Percentiles rank a stretch among this genome's conserved stretches.
These are phyloP conservation scores for Miscanthus sacchariflorus DNA, from an alignment of 202 grass and related monocot species.

Conservation along the genomic window DNA sequence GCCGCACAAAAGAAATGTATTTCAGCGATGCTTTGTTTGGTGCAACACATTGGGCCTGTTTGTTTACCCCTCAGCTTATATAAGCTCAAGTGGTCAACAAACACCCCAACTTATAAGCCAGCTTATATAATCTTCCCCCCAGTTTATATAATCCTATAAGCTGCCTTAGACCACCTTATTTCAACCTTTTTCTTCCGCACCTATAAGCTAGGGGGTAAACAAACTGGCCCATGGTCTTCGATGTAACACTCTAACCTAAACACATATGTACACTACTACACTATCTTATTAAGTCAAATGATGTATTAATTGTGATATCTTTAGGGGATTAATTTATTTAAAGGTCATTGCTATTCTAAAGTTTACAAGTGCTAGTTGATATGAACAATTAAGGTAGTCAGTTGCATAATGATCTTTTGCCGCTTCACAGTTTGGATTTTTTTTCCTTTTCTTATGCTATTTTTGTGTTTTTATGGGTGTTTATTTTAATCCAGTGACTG, in stretches of 20 bases:
- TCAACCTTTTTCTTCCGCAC: not conserved
- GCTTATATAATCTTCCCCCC: not conserved
- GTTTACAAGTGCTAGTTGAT: not conserved
- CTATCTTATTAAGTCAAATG: not conserved
- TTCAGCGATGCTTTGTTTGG: not conserved
- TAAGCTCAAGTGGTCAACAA: not conserved
- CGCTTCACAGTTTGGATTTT: conserved; percentile 30
- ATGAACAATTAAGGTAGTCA: conserved; percentile 5
- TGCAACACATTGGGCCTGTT: not conserved
- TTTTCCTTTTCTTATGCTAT: not conserved
- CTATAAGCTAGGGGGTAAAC: not conserved
- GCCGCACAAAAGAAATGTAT: not conserved
- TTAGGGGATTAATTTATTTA: conserved; percentile 31
- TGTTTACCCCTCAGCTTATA: not conserved
- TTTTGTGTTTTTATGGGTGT: conserved; percentile 10
- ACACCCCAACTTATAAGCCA: not conserved
- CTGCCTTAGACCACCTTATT: not conserved
- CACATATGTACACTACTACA: not conserved
- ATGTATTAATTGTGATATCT: not conserved
- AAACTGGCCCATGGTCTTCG: not conserved
- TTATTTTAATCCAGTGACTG: conserved; percentile 27
- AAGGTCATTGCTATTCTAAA: not conserved
- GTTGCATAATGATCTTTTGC: conserved; percentile 24
- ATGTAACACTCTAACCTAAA: not conserved
- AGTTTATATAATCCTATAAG: not conserved